Evolutionary conservation across 2,329 filamentous ascomycete species (phyloP).

Genomic region (Plenodomus lindquistii): DNA sequence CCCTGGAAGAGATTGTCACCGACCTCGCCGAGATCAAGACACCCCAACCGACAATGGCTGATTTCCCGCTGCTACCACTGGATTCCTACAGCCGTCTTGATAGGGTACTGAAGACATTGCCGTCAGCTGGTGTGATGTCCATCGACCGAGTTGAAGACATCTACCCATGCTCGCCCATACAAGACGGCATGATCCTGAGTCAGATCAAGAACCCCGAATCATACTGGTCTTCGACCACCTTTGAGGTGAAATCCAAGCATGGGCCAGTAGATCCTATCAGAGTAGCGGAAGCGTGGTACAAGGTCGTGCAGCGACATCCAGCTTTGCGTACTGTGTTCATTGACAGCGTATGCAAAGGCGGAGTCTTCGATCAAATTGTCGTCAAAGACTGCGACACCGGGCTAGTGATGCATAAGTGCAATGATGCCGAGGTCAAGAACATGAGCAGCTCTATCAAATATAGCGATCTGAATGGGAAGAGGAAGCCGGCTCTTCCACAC

Average conservation of each 20-base stretch:
- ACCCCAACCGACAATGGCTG: conserved; percentile 35
- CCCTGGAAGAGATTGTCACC: conserved; percentile 35
- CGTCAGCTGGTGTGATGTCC: conserved; percentile 21
- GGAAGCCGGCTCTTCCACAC: conserved; percentile 37
- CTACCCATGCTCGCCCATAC: conserved; percentile 38
- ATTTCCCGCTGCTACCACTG: conserved; percentile 38
- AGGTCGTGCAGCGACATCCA: conserved; percentile 38
- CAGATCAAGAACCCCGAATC: conserved; percentile 36
- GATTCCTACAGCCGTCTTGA: conserved; percentile 37
- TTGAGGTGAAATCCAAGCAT: conserved; percentile 29
- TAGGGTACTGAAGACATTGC: conserved; percentile 32
- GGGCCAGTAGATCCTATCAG: conserved; percentile 25
- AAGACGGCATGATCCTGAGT: conserved; percentile 40
- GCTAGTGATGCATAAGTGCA: conserved; percentile 23
- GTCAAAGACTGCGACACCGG: conserved; percentile 31
- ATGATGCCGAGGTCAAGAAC: conserved; percentile 23
- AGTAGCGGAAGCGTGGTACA: conserved; percentile 33
- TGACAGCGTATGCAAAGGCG: conserved; percentile 40
- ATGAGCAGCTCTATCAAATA: conserved; percentile 33
- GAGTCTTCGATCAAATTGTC: conserved; percentile 43
- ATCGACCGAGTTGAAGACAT: conserved; percentile 36
- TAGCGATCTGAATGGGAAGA: conserved; percentile 31
- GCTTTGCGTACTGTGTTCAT: conserved; percentile 40
- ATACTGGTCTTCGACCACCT: conserved; percentile 36
- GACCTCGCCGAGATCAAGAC: conserved; percentile 23